Percentiles rank a stretch among this genome's conserved stretches.
Conservation (phyloP, 768 basidiomycete species). For the Candolleomyces aberdarensis region DNA sequence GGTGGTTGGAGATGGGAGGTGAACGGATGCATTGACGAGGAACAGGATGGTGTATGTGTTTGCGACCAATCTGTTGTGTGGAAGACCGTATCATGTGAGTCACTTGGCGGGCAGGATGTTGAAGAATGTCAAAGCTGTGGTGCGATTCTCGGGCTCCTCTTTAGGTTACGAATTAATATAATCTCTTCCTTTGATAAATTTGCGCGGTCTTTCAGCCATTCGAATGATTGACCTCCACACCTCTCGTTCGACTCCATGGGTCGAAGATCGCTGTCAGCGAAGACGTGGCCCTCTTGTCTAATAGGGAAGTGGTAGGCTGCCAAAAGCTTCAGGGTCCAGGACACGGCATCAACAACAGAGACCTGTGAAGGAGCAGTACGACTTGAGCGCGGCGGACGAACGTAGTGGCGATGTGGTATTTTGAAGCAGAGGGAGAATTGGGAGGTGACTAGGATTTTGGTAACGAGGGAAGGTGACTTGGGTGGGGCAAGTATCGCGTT, state of each 20-base stretch:
- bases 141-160: conserved; percentile 27
- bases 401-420: conserved; percentile 62
- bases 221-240: conserved; percentile 34
- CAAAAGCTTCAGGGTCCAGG: too few species aligned
- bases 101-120: conserved; percentile 55
- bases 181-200: not conserved
- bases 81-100: conserved; percentile 57
- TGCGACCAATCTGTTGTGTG: conserved; percentile 73
- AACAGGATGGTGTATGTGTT: conserved; percentile 71
- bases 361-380: conserved; percentile 15
- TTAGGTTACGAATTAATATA: not conserved
- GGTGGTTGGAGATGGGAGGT: conserved; percentile 59
- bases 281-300: conserved; percentile 21
- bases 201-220: too few species aligned
- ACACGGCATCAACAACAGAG: not conserved
- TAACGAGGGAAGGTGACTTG: conserved; percentile 14
- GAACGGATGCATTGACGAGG: conserved; percentile 65
- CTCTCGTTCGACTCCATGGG: conserved; percentile 53
- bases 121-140: conserved; percentile 45
- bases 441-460: conserved; percentile 43
- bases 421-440: conserved; percentile 49
- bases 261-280: conserved; percentile 19
- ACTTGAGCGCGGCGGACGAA: conserved; percentile 34
- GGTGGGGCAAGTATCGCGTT: not conserved
- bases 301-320: not conserved